These are phyloP conservation scores for Massariosphaeria phaeospora DNA, from an alignment of 495 filamentous ascomycete genomes.

Conservation along the genomic window DNA sequence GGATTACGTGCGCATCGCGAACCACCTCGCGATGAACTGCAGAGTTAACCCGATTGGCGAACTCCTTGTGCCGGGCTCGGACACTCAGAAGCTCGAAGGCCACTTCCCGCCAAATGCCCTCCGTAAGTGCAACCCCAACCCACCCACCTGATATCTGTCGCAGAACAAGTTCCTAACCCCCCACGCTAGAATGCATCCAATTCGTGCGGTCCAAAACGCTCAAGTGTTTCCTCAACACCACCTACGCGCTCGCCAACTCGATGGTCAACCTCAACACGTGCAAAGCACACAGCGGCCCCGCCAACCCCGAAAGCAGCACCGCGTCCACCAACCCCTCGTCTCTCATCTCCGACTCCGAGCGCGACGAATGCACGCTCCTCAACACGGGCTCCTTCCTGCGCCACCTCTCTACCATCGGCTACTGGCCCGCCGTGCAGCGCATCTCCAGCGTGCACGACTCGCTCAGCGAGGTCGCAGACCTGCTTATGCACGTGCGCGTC, in stretches of 20 bases:
- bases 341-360: not conserved
- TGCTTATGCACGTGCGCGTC: not conserved
- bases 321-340: not conserved
- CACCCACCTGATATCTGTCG: too few species aligned
- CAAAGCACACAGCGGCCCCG: not conserved
- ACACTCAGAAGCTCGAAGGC: not conserved
- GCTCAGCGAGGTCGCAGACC: not conserved
- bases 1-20: constrained; percentile 2
- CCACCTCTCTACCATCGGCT: not conserved
- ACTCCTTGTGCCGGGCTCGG: not conserved
- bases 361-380: constrained; percentile 13
- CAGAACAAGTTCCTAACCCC: not conserved
- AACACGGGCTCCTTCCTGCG: constrained; percentile 13
- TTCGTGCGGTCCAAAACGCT: not conserved
- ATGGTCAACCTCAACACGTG: constrained; percentile 1
- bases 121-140: not conserved
- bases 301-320: not conserved
- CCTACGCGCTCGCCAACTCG: not conserved
- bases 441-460: not conserved
- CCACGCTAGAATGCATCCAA: not conserved
- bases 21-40: constrained; percentile 5
- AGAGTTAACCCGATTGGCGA: not conserved
- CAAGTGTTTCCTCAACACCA: not conserved
- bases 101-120: not conserved
- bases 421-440: not conserved